Base-by-base conservation (phyloP, 2,329 filamentous ascomycete genomes). In the Colletotrichum acutatum region DNA sequence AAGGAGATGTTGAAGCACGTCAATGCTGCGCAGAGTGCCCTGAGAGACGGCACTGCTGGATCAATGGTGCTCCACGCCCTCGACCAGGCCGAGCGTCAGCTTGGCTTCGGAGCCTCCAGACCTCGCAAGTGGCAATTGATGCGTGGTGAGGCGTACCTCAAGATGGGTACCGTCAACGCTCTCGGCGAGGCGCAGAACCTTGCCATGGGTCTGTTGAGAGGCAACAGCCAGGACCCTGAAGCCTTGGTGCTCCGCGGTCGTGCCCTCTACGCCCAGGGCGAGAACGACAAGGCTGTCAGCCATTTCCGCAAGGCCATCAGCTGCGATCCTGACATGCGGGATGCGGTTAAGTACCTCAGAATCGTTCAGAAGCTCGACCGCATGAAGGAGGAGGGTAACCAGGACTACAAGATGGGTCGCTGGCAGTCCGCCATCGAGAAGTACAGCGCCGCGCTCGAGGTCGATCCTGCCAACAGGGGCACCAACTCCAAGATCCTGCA, bases 401-500 rank as follows among this genome's bases (percentile, higher is more conserved):
- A 86, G 6, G 92, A 95, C 26, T 99, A 97, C 90, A 98, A 98
- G 86, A 89, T 91, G 66, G 93, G 93, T 74, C 90, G 92, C 71
- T 97, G 92, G 84, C 91, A 94, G 79, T 86, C 91, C 65, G 97
- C 97, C 32, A 92, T 98, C 69, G 91, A 95, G 69, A 93, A 95
- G 77, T 99, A 98, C 84, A 91, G 91, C 3, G 86, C 92, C 74
- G 96, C 96, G 57, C 86, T 99, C 42, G 91, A 93, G 60, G 90
- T 99, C 60, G 97, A 99, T 82, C 93, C 95, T 0, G 82, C 88
- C 67, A 98, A 98, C 88, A 94, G 94, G 84, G 93, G 94, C 78
- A 98, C 94, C 78, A 98, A 98, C 83, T 93, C 96, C 24, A 98
- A 98, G 87, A 90, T 98, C 61, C 88, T 97, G 63, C 95, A 97